Conservation (phyloP, 768 basidiomycete species). For the Clavaria fumosa region DNA sequence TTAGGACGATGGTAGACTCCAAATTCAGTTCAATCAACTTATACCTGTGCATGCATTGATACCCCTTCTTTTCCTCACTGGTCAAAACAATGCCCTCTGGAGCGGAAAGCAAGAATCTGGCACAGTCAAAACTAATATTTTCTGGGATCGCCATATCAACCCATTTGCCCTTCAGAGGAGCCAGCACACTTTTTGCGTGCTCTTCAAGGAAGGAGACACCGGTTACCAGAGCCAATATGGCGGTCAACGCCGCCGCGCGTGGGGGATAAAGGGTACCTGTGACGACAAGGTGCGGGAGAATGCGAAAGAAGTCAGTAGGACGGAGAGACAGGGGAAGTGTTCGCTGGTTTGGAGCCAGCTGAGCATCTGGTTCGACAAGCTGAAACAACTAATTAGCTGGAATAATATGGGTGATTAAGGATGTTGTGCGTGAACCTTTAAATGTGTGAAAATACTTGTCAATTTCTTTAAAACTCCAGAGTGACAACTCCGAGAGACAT, state of each 20-base stretch:
- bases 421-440: constrained; percentile 11
- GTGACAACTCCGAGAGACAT: constrained; percentile 17
- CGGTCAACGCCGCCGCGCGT: constrained; percentile 15
- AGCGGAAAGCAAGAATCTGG: constrained; percentile 12
- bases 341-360: constrained; percentile 13
- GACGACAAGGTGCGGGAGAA: constrained; percentile 18
- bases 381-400: constrained; percentile 2
- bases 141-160: constrained; percentile 15
- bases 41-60: constrained; percentile 16
- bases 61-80: constrained; percentile 9
- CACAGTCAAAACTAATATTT: constrained; percentile 17
- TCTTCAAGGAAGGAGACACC: constrained; percentile 15
- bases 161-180: constrained; percentile 14
- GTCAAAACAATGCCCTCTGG: constrained; percentile 12
- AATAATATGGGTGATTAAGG: not conserved
- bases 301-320: constrained; percentile 12
- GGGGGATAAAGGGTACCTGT: constrained; percentile 15
- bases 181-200: constrained; percentile 12
- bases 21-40: constrained; percentile 17
- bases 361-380: constrained; percentile 14
- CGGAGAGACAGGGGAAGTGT: constrained; percentile 13
- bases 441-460: constrained; percentile 14
- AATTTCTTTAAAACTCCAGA: constrained; percentile 15
- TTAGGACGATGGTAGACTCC: constrained; percentile 10
- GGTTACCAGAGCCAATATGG: constrained; percentile 13